Base-by-base conservation (phyloP, 2,329 filamentous ascomycete species). In the Knoxdaviesia capensis region DNA sequence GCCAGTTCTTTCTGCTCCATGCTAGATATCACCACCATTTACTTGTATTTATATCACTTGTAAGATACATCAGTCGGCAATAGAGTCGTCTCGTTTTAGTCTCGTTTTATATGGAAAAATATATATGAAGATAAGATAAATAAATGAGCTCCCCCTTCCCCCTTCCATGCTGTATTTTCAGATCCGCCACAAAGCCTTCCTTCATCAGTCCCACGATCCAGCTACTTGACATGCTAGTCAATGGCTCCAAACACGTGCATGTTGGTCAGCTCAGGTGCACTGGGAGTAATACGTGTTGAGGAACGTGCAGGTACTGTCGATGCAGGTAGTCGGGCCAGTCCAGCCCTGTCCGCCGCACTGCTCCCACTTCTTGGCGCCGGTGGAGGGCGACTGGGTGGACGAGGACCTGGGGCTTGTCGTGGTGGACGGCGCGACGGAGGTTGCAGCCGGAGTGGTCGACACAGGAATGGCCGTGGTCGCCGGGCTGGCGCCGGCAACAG, bases 331-430 rank as follows among this genome's bases (percentile, higher is more conserved):
- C n/a, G 61, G 48, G 28, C 64, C 65, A 10, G 46, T 51, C 54
- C 55, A 68, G 42, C 54, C 57, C n/a, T 48, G 56, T n/a, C 65
- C 64, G 44, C 64, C 65, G 36, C 65, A 68, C 45, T 66, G 65
- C 28, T 47, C 44, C 31, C 41, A 47, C 33, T 42, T 33, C 9
- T 28, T 34, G 3, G 40, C 36, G 5, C 39, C 37, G 30, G 29
- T 39, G 10, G 40, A 36, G 9, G 43, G 30, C 7, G 43, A 41
- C 31, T 32, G 20, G 31, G 39, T 40, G 7, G 38, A 3, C 20
- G 20, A 20, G 20, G 20, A 20, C 2, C 20, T 20, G 20, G 20
- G 20, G 20, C 20, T 20, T 20, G 20, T 20, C 20, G 20, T 28
- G 7, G 37, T 31, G 11, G 37, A 38, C 6, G 37, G 7, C 4